Evolutionary conservation across 2,329 filamentous ascomycete genomes (phyloP), one percentile per base, ranked within the genome.

Genomic region (Hymenoscyphus repandus): DNA sequence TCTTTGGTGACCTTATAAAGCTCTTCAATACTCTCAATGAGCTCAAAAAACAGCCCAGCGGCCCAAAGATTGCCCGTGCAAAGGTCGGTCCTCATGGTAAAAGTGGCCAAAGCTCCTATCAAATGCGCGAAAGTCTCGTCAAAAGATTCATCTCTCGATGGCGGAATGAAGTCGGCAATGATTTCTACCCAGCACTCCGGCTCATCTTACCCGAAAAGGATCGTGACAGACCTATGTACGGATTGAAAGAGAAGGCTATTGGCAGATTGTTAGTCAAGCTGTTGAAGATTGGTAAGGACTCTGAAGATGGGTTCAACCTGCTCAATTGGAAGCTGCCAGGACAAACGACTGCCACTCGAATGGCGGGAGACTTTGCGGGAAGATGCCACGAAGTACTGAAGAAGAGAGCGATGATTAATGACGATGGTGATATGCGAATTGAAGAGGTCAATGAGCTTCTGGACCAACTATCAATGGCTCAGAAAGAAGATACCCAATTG

Each of bases 201-300:
- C 78, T 99, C 42, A 96, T 97, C 51, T 76, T 96, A 3, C 91
- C 92, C 0, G 90, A 95, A 62, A 95, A 95, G 65, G 93, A 99
- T 64, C 82, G 90, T 36, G 90, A 97, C 63, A 82, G 93, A 43
- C 86, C 87, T 15, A 90, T 96, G 74, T 99, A 97, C 63, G 90
- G 92, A 1, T 74, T 99, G 37, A 97, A 97, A 66, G 93, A 99
- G 72, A 91, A 86, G 66, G 81, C 85, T 5, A 90, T 99, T 53
- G 92, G 86, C 9, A 96, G 90, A 65, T 72, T 97, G 17, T 74
- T 97, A n/a, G 88, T 96, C 52, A 92, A 90, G 65, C 78, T 96
- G 36, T 86, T 96, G 75, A 92, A 91, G 65, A 95, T 99, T 62
- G 86, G 91, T 71, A 88, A 86, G 62, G 85, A 91, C 61, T 95